Conservation (phyloP, 345 rosid genomes). For the Eucalyptus grandis region DNA sequence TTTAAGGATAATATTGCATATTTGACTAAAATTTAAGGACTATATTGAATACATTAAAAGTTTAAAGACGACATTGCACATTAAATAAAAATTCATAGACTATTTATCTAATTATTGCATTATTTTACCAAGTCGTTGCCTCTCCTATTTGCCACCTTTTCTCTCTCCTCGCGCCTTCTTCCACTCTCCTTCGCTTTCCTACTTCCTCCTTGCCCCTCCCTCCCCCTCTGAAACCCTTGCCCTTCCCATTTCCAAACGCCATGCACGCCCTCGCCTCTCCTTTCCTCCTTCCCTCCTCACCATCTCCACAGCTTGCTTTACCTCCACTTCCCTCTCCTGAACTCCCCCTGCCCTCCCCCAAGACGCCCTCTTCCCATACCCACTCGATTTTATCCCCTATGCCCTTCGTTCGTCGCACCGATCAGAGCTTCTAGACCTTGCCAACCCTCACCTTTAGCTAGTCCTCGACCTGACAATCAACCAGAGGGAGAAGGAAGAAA, state of each 20-base stretch:
- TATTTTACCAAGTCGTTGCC: background rate
- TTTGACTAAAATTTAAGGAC: background rate
- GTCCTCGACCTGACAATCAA: no score
- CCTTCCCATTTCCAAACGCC: background rate
- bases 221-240: background rate
- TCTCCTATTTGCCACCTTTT: background rate
- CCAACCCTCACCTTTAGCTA: no score
- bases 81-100: no score
- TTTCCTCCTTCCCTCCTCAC: background rate
- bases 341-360: background rate
- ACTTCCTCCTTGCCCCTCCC: background rate
- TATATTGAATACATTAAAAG: background rate
- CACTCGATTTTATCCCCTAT: no score
- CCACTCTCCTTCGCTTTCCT: background rate
- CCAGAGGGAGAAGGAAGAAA: no score
- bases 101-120: background rate
- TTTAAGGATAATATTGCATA: background rate
- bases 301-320: background rate
- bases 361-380: no score
- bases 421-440: no score
- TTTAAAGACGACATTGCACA: background rate
- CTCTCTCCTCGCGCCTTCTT: background rate
- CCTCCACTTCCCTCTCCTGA: background rate
- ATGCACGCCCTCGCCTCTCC: background rate
- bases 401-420: no score